phyloP scores from a whole-genome alignment of 441 rosid genomes.

The Gossypium gossypioides region DNA sequence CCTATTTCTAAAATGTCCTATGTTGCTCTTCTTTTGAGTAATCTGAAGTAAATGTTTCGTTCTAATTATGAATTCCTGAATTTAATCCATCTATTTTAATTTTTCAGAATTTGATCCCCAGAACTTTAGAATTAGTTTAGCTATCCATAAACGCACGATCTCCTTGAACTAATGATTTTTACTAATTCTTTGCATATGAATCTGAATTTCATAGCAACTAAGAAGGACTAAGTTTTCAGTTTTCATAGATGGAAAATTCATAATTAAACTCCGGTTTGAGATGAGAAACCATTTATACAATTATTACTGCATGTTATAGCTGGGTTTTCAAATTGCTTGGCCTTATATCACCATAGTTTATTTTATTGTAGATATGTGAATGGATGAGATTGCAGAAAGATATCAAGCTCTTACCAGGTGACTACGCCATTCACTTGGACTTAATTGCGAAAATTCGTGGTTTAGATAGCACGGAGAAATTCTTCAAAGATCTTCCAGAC shows the following conservation, averaged over 20 bases:
- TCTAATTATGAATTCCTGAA: not conserved
- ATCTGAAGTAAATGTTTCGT: not conserved
- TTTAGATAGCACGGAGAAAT: conserved; percentile 62
- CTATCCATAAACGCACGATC: too few relatives aligned
- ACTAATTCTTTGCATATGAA: not conserved
- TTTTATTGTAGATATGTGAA: conserved; percentile 58
- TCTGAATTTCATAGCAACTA: not conserved
- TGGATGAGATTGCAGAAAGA: conserved; percentile 70
- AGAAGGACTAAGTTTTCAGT: not conserved
- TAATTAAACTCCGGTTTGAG: not conserved
- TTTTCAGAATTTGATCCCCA: too few relatives aligned
- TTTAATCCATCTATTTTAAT: too few relatives aligned
- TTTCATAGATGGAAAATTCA: not conserved
- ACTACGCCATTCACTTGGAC: conserved; percentile 83
- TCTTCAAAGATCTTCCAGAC: conserved; percentile 73
- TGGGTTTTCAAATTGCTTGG: not conserved
- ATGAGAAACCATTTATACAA: not conserved
- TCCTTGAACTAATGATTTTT: not conserved
- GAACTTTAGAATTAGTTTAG: too few relatives aligned
- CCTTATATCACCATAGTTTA: not conserved
- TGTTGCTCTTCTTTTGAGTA: not conserved
- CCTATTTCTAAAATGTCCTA: not conserved
- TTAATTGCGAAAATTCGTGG: conserved; percentile 68
- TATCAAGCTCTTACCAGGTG: conserved; percentile 63
- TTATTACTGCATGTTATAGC: not conserved